phyloP scores from a whole-genome alignment of 306 rosid genomes.

The Vigna hirtella region DNA sequence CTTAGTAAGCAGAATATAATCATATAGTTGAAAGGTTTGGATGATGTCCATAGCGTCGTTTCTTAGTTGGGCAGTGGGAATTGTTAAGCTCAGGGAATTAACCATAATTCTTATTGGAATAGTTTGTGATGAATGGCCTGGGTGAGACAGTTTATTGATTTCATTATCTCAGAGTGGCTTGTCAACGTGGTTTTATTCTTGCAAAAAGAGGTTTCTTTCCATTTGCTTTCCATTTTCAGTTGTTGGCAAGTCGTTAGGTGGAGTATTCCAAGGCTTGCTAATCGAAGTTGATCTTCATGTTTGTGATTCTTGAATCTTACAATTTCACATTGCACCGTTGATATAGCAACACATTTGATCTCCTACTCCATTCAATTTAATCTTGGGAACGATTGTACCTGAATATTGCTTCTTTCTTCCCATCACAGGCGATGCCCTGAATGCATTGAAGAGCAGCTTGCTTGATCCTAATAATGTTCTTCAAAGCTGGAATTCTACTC shows the following conservation, averaged over 20 bases:
- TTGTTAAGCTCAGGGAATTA: constrained; percentile 9
- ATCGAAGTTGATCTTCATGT: constrained; percentile 27
- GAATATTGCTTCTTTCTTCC: constrained; percentile 45
- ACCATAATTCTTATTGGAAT: not conserved
- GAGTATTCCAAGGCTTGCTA: constrained; percentile 8
- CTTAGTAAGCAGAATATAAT: constrained; percentile 26
- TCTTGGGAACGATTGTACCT: constrained; percentile 27
- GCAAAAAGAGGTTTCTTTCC: not conserved
- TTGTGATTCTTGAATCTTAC: constrained; percentile 27
- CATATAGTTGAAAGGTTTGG: constrained; percentile 29
- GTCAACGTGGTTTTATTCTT: constrained; percentile 31
- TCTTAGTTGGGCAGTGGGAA: constrained; percentile 21
- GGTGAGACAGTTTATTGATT: constrained; percentile 6
- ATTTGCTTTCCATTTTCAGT: constrained; percentile 11
- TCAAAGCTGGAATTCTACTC: constrained; percentile 93
- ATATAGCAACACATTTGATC: constrained; percentile 7
- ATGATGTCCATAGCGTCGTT: not conserved
- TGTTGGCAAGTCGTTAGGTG: constrained; percentile 24
- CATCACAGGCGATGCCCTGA: constrained; percentile 84
- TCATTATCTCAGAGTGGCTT: constrained; percentile 32
- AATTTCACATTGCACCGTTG: constrained; percentile 12
- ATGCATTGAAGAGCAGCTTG: constrained; percentile 77
- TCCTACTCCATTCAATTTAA: constrained; percentile 13
- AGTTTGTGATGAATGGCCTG: constrained; percentile 5
- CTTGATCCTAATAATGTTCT: constrained; percentile 86